Base-by-base conservation (phyloP, 2,329 filamentous ascomycete genomes). In the Alternaria novae-zelandiae region DNA sequence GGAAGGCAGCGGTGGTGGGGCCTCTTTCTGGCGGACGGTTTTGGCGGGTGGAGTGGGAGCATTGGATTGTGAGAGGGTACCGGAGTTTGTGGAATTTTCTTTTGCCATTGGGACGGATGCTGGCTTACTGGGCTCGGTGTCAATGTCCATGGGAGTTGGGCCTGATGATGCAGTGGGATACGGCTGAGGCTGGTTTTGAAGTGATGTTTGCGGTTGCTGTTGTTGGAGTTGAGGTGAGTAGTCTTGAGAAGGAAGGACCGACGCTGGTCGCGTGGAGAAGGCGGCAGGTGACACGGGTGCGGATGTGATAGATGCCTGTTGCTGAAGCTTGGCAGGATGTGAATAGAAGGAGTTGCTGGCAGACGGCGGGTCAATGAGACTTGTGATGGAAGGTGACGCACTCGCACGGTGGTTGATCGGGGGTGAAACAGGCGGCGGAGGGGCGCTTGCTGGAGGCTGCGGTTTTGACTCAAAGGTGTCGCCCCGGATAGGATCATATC, bases 301-400 rank as follows among this genome's bases (percentile, higher is more conserved):
- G 59, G 80, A 82, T 1, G 79, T 81, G 28, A 81, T 72, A 7
- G 78, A 80, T 21, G 68, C 45, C 41, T 78, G 77, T 47, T 78
- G 76, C 59, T 78, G 77, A 44, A 78, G 68, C 62, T 76, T 76
- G 25, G 67, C 68, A 36, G 76, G 64, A 50, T 76, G 78, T 0
- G 74, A 63, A 56, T 78, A 76, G 74, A 77, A 75, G 30, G 78
- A 71, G 65, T 79, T 79, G 74, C 70, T 74, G 71, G 79, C 75
- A 57, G 72, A 79, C 3, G 87, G 86, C 32, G 90, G 91, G 70
- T 97, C 93, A 54, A 97, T 92, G 61, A 97, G 86, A 80, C 93
- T 97, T 6, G 93, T 91, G 70, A 97, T 97, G 3, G 95, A 95
- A 1, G 95, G 94, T 5, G 95, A 97, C 43, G 91, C 91, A 76